A percentile compares a stretch with the other conserved stretches of the same genome.
Conservation (phyloP, 768 basidiomycete species). For the Hortiboletus flavorubellus region DNA sequence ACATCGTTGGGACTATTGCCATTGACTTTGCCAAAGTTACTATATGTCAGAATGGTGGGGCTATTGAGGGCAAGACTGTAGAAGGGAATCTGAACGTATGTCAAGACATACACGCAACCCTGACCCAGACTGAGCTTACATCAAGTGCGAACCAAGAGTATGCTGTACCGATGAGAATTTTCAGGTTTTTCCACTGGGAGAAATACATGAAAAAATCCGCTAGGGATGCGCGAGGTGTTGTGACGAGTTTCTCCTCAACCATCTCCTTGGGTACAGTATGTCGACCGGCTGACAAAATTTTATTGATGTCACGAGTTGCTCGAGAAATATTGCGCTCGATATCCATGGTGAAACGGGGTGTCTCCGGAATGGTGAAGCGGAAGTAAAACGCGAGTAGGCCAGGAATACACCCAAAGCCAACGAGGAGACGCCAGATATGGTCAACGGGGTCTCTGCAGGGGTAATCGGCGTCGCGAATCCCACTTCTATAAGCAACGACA, state of each 20-base stretch:
- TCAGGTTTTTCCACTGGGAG: constrained; percentile 69
- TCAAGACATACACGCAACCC: background rate
- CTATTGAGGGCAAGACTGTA: constrained; percentile 86
- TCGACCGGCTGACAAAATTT: constrained; percentile 49
- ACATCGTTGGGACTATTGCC: constrained; percentile 12
- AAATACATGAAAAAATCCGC: constrained; percentile 69
- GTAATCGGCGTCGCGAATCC: constrained; percentile 42
- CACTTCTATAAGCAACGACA: constrained; percentile 58
- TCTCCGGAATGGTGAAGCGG: constrained; percentile 89
- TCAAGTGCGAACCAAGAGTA: constrained; percentile 93
- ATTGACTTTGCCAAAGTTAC: constrained; percentile 55
- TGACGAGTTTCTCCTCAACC: constrained; percentile 44
- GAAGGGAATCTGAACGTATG: constrained; percentile 64
- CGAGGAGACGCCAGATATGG: constrained; percentile 78
- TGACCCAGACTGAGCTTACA: constrained; percentile 37
- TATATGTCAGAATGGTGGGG: constrained; percentile 66
- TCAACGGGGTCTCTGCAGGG: constrained; percentile 56
- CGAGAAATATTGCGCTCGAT: constrained; percentile 75
- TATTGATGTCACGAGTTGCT: constrained; percentile 67
- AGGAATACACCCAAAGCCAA: constrained; percentile 83
- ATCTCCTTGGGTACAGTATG: constrained; percentile 45
- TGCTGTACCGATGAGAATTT: constrained; percentile 70
- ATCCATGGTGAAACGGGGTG: constrained; percentile 90
- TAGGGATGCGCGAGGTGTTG: constrained; percentile 62
- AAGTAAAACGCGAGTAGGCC: constrained; percentile 79